Evolutionary conservation across 257 asterid genomes (phyloP), one percentile per base, ranked within the genome.

Genomic region (Lantana camara): DNA sequence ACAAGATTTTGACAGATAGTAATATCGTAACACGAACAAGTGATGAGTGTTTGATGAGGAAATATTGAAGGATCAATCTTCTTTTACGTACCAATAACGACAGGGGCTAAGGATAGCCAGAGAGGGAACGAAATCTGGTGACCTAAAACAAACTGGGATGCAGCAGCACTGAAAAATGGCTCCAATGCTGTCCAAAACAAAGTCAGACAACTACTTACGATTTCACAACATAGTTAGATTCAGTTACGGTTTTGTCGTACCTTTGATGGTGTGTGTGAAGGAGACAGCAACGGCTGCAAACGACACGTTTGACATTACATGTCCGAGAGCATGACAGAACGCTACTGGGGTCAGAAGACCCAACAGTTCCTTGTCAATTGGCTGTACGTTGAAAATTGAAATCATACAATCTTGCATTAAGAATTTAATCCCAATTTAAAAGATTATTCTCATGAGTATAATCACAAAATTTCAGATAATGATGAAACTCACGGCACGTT

Each of bases 231-330:
- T 55, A 14, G 41, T 56, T 45, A 48, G 22, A 9, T 21, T 51
- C 35, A 14, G 1, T 14, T 42, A 1, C 1, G 15, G 2, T 11
- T 9, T 34, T 8, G 10, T 52, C 54, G 38, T 67, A 80, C 90
- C 90, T 80, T 83, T 83, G 60, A 83, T 41, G 64, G 86, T 83
- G 48, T 83, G 90, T 5, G 90, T 83, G 79, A 83, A 83, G 10
- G 90, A 83, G 12, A 83, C 90, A 58, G 90, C 90, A 29, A 83
- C 90, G 14, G 87, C 87, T 40, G 90, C 90, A 60, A 80, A 80
- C 0, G 90, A 83, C 24, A 83, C 87, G 16, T 83, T 83, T 4
- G 90, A 83, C 90, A 80, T 83, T 16, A 80, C 90, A 63, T 83
- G 90, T 32, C 90, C 90, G 23, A 83, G 84, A 22, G 90, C 86